These are phyloP conservation scores for Tubosaeta sp. DNA, from an alignment of 768 basidiomycete species.

Conservation along the genomic window DNA sequence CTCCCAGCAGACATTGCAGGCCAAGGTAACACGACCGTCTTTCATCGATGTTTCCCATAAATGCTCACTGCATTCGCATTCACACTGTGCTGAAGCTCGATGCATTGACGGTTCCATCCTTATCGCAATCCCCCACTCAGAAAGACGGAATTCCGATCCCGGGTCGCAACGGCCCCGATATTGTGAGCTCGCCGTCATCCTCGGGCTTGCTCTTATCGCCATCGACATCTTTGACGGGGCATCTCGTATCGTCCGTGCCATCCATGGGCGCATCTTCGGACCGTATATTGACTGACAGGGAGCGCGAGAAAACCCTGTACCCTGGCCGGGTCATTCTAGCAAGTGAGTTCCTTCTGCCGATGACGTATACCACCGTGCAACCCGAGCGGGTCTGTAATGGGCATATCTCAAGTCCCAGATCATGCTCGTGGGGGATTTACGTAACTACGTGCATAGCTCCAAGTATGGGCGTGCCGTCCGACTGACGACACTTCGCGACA, in stretches of 20 bases:
- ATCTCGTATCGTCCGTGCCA: conserved; percentile 28
- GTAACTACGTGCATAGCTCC: conserved; percentile 6
- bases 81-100: conserved; percentile 43
- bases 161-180: conserved; percentile 11
- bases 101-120: conserved; percentile 32
- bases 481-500: conserved; percentile 21
- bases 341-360: conserved; percentile 46
- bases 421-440: conserved; percentile 6
- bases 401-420: conserved; percentile 7
- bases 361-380: not conserved
- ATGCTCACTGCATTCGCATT: not conserved
- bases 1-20: conserved; percentile 72
- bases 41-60: not conserved
- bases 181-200: conserved; percentile 21
- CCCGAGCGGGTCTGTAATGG: not conserved
- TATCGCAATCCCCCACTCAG: conserved; percentile 17
- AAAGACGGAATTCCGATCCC: conserved; percentile 28
- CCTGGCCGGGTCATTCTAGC: conserved; percentile 80
- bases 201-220: conserved; percentile 27
- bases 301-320: conserved; percentile 72
- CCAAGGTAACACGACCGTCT: conserved; percentile 51
- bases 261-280: conserved; percentile 16
- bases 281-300: conserved; percentile 43
- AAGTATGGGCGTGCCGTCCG: not conserved
- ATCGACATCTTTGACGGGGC: conserved; percentile 23